These are phyloP conservation scores for Aspergillus neoniger DNA, from an alignment of 2,329 filamentous ascomycete genomes.

Conservation along the genomic window DNA sequence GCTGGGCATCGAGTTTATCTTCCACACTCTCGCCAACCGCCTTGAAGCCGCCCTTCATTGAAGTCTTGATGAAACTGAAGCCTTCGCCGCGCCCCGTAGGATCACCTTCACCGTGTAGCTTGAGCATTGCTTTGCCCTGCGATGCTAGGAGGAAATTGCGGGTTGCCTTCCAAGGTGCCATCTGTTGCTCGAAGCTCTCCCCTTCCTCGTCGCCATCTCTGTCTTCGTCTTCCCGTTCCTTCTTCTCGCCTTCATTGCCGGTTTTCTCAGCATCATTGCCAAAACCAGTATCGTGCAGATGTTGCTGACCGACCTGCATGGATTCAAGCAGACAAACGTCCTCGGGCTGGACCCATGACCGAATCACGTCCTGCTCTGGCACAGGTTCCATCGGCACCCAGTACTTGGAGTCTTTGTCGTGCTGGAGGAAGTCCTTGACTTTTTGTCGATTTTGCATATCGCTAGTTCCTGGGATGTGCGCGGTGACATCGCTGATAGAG, in stretches of 20 bases:
- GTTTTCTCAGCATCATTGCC: constrained; percentile 65
- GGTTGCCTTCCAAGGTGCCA: constrained; percentile 94
- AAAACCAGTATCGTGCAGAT: constrained; percentile 88
- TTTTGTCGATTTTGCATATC: constrained; percentile 96
- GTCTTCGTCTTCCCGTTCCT: constrained; percentile 42
- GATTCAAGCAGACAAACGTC: constrained; percentile 92
- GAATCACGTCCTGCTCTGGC: constrained; percentile 77
- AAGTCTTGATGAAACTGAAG: constrained; percentile 96
- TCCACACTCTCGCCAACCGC: constrained; percentile 85
- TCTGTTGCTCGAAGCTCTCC: constrained; percentile 79
- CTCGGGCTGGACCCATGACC: constrained; percentile 89
- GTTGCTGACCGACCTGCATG: constrained; percentile 93
- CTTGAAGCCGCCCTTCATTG: constrained; percentile 98
- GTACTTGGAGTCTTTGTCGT: constrained; percentile 82
- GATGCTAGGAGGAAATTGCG: constrained; percentile 96
- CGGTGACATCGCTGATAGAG: constrained; percentile 81
- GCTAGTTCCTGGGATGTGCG: constrained; percentile 87
- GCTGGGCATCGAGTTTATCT: constrained; percentile 80
- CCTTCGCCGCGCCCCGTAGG: constrained; percentile 90
- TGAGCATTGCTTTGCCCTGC: constrained; percentile 93
- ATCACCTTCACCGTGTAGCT: constrained; percentile 90
- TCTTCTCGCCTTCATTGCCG: constrained; percentile 37
- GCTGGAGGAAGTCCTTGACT: constrained; percentile 92
- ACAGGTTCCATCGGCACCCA: constrained; percentile 81
- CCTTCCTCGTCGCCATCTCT: constrained; percentile 67